Conservation (phyloP, 345 rosid genomes). For the Hibiscus syriacus region DNA sequence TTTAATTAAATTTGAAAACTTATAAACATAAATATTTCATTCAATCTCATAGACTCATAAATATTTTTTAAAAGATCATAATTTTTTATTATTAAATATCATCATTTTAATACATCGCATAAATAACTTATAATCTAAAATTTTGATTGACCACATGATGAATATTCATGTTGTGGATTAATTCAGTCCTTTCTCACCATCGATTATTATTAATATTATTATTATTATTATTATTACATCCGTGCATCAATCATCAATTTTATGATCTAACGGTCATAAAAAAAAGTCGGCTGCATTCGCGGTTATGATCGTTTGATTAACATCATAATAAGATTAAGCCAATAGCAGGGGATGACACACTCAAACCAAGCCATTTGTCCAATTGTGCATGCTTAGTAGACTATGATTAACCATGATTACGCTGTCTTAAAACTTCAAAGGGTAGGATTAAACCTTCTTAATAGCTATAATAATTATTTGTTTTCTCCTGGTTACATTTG, state of each 20-base stretch:
- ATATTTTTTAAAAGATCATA: too few species aligned
- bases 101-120: background rate
- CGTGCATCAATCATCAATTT: background rate
- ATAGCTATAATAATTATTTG: background rate
- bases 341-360: background rate
- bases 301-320: constrained; percentile 5
- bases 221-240: background rate
- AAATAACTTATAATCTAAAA: background rate
- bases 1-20: too few species aligned
- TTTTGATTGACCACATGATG: too few species aligned
- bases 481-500: background rate
- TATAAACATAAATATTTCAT: too few species aligned
- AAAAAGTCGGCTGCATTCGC: background rate
- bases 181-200: background rate
- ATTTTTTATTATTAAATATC: too few species aligned
- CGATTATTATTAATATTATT: background rate
- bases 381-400: constrained; percentile 9
- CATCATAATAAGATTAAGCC: background rate
- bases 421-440: background rate
- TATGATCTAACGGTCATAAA: background rate
- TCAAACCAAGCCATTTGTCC: background rate
- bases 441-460: background rate
- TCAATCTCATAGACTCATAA: too few species aligned
- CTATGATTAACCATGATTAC: constrained; percentile 6
- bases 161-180: too few species aligned